Evolutionary conservation across 139 green algal species (phyloP), one percentile per base, ranked within the genome.

Genomic region (Yamagishiella unicocca): DNA sequence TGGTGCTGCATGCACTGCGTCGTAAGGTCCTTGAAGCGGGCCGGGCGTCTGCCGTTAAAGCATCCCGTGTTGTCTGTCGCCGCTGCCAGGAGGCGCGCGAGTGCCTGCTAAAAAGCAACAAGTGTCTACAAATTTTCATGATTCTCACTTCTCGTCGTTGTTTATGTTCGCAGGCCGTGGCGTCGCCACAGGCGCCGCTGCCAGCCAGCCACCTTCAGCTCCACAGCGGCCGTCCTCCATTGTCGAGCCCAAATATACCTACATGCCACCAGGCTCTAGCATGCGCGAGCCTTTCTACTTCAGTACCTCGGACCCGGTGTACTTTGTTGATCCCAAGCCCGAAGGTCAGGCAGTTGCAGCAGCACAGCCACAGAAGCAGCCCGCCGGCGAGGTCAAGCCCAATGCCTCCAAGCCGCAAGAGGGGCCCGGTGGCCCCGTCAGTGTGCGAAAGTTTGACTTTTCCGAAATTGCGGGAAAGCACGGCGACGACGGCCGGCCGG

Each of bases 271-370:
- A 10, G 82, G 82, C 46, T 73, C 35, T 21, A 72, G 45, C 35
- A 80, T 87, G 67, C 82, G 82, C 46, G 82, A 87, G 46, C 82
- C 82, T 0, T 25, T 87, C 0, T 87, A 87, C 68, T 72, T 87
- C 67, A 50, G 24, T 45, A 78, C 50, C 24, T 68, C 64, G 5
- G 80, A 86, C 17, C 64, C 80, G 8, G 80, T 86, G 10, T 86
- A 86, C 43, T 86, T 86, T 22, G 80, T 86, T 8, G 80, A 86
- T 31, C 80, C 80, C 40, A 62, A 64, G 61, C 80, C 80, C n/a
- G 62, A 83, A 27, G 1, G 50, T 1, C 50, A 68, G 46, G 74
- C 76, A 24, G 74, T 54, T 17, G 54, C 54, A 4, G 50, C 53
- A 7, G 54, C 76, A 5, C 46, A 71, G 54, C 7, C 45, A 27